Conservation (phyloP, 2,329 filamentous ascomycete species). For the Thielaviopsis punctulata region DNA sequence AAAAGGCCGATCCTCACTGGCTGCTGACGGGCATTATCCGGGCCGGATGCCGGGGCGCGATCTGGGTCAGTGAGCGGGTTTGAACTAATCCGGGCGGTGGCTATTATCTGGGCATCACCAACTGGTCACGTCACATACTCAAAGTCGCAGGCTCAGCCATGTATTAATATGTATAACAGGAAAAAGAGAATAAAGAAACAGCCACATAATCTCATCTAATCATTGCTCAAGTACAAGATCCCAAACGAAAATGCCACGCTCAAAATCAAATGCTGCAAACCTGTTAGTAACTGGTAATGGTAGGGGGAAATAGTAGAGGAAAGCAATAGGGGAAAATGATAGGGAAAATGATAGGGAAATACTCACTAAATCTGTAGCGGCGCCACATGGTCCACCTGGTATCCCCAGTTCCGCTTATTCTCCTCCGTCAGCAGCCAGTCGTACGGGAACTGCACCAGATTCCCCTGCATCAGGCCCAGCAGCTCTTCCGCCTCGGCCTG, state of each 20-base stretch:
- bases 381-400: slow-evolving; percentile 88
- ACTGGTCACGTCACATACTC: not conserved
- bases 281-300: not conserved
- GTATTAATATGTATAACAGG: slow-evolving; percentile 6
- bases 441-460: slow-evolving; percentile 83
- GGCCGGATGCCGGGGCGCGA: slow-evolving; percentile 78
- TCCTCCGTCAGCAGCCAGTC: slow-evolving; percentile 91
- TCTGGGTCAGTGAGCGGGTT: slow-evolving; percentile 72
- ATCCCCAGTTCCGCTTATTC: slow-evolving; percentile 87
- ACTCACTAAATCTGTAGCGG: slow-evolving; percentile 93
- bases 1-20: slow-evolving; percentile 79
- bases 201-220: not conserved
- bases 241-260: too few species aligned
- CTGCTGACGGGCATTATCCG: slow-evolving; percentile 73
- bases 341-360: not conserved
- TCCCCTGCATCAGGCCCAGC: slow-evolving; percentile 66
- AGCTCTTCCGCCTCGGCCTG: slow-evolving; percentile 66
- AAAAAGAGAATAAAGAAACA: not conserved
- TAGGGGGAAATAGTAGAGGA: not conserved
- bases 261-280: not conserved
- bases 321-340: not conserved
- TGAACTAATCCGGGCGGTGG: slow-evolving; percentile 19
- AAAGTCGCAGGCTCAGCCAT: not conserved
- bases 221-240: too few species aligned
- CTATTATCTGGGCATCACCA: not conserved